Conservation (phyloP, 371 early-diverging fungal species). For the Mortierella sp. region DNA sequence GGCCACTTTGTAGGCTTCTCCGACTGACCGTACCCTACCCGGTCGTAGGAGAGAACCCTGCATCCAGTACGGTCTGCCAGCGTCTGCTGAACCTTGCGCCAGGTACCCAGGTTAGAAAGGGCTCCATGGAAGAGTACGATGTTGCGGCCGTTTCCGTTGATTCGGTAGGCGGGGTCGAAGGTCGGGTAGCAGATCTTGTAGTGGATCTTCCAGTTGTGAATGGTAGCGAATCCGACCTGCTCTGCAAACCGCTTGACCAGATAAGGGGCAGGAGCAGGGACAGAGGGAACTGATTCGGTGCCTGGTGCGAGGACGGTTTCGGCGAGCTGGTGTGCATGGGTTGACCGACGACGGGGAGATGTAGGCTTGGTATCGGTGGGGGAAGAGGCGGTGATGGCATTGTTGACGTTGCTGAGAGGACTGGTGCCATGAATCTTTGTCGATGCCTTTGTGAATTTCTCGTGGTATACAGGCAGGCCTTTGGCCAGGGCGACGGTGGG, state of each 20-base stretch:
- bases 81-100: constrained; percentile 37
- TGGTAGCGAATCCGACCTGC: constrained; percentile 23
- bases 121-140: constrained; percentile 38
- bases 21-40: constrained; percentile 30
- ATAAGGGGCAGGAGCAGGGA: neutral
- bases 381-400: constrained; percentile 23
- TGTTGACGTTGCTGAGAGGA: constrained; percentile 25
- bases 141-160: constrained; percentile 42
- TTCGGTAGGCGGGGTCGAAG: constrained; percentile 24
- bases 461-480: constrained; percentile 33
- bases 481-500: constrained; percentile 13
- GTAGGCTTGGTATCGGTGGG: neutral
- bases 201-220: constrained; percentile 31
- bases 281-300: neutral
- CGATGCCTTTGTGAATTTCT: constrained; percentile 28
- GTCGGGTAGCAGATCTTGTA: constrained; percentile 40
- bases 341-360: constrained; percentile 3
- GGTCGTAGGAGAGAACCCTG: constrained; percentile 33
- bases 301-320: constrained; percentile 7
- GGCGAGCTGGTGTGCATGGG: neutral
- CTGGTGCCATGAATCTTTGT: constrained; percentile 31
- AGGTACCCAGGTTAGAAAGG: constrained; percentile 29
- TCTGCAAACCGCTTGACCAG: constrained; percentile 21
- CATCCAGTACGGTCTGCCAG: constrained; percentile 38
- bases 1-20: constrained; percentile 35